A percentile compares a stretch with the other conserved stretches of the same genome.
Evolutionary conservation across 1,284 basidiomycete genomes (phyloP).

Genomic region (Sanghuangporus baumii): DNA sequence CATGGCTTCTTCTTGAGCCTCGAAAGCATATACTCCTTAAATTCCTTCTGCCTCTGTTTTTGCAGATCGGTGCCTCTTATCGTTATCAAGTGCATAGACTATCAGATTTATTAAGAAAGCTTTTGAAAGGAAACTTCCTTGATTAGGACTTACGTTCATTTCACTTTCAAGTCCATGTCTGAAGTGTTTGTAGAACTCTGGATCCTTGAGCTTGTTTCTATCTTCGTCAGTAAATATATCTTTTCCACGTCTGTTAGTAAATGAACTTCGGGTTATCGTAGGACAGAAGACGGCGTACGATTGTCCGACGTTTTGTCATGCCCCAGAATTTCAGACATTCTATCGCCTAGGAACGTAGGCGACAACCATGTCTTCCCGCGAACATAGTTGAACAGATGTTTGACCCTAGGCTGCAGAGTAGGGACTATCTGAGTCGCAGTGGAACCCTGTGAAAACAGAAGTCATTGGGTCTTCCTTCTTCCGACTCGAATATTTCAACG

Average conservation of each 20-base stretch:
- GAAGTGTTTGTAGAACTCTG: constrained; percentile 44
- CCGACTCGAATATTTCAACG: constrained; percentile 19
- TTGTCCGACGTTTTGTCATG: constrained; percentile 33
- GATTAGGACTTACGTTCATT: constrained; percentile 40
- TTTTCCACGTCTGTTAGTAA: constrained; percentile 20
- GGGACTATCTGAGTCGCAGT: constrained; percentile 60
- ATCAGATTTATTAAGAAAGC: background rate
- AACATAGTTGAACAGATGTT: constrained; percentile 49
- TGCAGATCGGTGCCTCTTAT: constrained; percentile 40
- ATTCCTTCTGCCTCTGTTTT: constrained; percentile 31
- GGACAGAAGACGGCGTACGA: constrained; percentile 32
- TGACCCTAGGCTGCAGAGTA: constrained; percentile 48
- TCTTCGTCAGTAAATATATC: constrained; percentile 51
- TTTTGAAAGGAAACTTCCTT: too few species aligned
- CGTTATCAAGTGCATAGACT: constrained; percentile 43
- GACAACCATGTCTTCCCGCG: constrained; percentile 60
- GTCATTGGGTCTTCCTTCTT: background rate
- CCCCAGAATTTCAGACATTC: constrained; percentile 33
- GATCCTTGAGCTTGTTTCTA: constrained; percentile 43
- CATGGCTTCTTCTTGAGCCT: constrained; percentile 50
- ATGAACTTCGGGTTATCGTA: background rate
- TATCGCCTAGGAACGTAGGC: constrained; percentile 38
- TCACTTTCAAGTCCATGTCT: constrained; percentile 44
- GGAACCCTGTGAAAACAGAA: constrained; percentile 40
- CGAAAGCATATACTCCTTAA: constrained; percentile 43